These are phyloP conservation scores for Fusarium nanum DNA, from an alignment of 2,329 filamentous ascomycete genomes.

Conservation along the genomic window DNA sequence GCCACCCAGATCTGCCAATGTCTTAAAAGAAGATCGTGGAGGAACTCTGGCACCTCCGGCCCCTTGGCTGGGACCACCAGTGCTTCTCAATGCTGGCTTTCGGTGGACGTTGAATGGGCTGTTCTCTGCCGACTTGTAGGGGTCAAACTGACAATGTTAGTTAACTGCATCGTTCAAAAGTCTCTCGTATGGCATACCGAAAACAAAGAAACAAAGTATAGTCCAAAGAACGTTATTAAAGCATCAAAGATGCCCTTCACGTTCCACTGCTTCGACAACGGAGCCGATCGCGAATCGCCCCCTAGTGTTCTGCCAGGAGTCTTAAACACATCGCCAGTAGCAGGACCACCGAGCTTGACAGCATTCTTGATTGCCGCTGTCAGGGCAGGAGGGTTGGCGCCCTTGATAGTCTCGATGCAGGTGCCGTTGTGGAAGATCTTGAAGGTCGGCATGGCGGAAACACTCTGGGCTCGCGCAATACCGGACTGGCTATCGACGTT, in stretches of 20 bases:
- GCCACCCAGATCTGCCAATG: conserved; percentile 63
- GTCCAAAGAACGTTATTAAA: conserved; percentile 66
- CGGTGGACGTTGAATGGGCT: conserved; percentile 69
- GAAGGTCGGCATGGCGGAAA: conserved; percentile 94
- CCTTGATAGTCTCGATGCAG: conserved; percentile 80
- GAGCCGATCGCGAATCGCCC: conserved; percentile 46
- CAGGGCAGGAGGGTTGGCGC: conserved; percentile 82
- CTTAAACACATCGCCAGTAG: conserved; percentile 62
- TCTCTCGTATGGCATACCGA: conserved; percentile 58
- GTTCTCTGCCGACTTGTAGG: conserved; percentile 69
- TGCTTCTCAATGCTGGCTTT: conserved; percentile 42
- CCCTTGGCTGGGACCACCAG: conserved; percentile 38
- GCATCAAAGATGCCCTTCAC: conserved; percentile 61
- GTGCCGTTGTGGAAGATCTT: conserved; percentile 84
- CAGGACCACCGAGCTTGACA: conserved; percentile 62
- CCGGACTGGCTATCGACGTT: conserved; percentile 86
- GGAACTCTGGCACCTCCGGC: conserved; percentile 44
- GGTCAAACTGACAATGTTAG: conserved; percentile 63
- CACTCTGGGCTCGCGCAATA: conserved; percentile 80
- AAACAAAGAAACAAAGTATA: conserved; percentile 72
- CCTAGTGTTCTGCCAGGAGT: conserved; percentile 70
- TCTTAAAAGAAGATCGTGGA: conserved; percentile 59
- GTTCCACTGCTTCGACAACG: conserved; percentile 43
- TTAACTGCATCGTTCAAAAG: neutral
- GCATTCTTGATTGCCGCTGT: conserved; percentile 80